These are phyloP conservation scores for Naumovozyma dairenensis DNA, from an alignment of 805 yeast species.

Conservation along the genomic window DNA sequence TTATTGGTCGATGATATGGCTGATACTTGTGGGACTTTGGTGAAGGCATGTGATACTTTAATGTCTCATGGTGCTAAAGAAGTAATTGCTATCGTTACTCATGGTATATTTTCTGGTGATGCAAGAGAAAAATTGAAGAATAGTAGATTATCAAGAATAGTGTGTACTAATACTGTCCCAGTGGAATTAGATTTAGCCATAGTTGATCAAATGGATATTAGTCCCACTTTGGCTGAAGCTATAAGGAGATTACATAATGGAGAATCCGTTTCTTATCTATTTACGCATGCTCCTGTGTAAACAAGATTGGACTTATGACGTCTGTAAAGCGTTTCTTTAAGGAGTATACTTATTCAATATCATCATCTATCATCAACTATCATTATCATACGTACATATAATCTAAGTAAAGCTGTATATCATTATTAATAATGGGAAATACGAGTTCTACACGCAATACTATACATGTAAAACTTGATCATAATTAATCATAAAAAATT, in stretches of 20 bases:
- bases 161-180: constrained; percentile 92
- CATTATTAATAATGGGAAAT: too few species aligned
- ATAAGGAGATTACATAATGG: constrained; percentile 93
- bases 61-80: constrained; percentile 70
- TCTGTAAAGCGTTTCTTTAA: too few species aligned
- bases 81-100: constrained; percentile 91
- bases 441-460: too few species aligned
- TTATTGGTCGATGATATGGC: constrained; percentile 95
- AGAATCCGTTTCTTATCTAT: constrained; percentile 75
- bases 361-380: not conserved
- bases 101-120: constrained; percentile 82
- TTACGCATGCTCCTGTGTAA: constrained; percentile 34
- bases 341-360: not conserved
- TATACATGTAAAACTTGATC: too few species aligned
- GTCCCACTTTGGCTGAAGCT: constrained; percentile 85
- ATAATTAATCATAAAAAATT: too few species aligned
- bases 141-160: constrained; percentile 59
- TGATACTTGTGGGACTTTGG: constrained; percentile 94
- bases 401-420: too few species aligned
- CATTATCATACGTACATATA: too few species aligned
- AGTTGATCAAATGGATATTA: constrained; percentile 73
- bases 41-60: constrained; percentile 85
- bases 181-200: constrained; percentile 56
- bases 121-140: constrained; percentile 66
- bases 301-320: too few species aligned